Evolutionary conservation across 2,329 filamentous ascomycete species (phyloP), one percentile per base, ranked within the genome.

Genomic region (Cladosporium velox): DNA sequence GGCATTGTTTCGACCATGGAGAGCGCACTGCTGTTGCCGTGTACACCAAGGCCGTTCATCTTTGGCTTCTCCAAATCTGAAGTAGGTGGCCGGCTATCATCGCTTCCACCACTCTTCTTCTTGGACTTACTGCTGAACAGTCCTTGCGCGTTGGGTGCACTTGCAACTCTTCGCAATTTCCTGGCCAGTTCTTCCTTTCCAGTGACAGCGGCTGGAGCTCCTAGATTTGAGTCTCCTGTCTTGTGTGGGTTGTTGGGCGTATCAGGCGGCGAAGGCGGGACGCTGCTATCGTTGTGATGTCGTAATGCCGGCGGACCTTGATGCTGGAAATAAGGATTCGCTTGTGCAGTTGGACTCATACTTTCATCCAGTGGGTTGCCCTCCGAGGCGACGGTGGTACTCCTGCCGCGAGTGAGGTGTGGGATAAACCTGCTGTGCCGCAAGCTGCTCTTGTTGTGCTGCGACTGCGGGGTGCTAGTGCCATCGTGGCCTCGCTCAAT

Each of bases 271-370:
- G 93, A 96, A 14, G 93, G 92, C 15, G 95, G 93, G 41, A 96
- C 91, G 70, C 93, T 97, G 75, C 90, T 91, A 72, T 95, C 92
- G 78, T 98, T 96, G 82, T 96, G 93, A 81, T 99, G 95, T 76
- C 94, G 90, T 73, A 98, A 84, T 70, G 92, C 91, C 4, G 95
- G 95, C 73, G 93, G 93, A 66, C 95, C 95, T 80, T 99, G 95
- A 77, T 98, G 95, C 71, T 89, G 91, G 79, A 98, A 99, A 81
- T 99, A 99, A 21, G 95, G 95, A 78, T 99, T 99, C 70, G 93
- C 94, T 76, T 94, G 89, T 61, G 93, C 94, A 4, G 93, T 98
- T 30, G 95, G 95, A 75, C 93, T 97, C 74, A 96, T 85, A 68
- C 87, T 84, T 78, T 97, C 93, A 72, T 97, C 94, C 70, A 97